A percentile compares a stretch with the other conserved stretches of the same genome.
Conservation (phyloP, 345 rosid genomes). For the Populus tremula region DNA sequence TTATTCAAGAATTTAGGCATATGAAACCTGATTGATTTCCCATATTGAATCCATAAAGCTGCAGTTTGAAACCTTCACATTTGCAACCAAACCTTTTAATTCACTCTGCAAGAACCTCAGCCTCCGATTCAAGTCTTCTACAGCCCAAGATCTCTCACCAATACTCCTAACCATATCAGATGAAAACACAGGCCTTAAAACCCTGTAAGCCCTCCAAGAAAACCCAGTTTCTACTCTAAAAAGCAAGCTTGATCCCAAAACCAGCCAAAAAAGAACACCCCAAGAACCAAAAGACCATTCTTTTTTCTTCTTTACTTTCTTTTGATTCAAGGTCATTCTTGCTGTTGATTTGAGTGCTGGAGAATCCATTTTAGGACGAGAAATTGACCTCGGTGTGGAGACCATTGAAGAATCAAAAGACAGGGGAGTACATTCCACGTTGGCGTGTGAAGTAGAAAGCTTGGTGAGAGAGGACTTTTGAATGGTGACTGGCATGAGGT, state of each 20-base stretch:
- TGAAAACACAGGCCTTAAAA: constrained; percentile 44
- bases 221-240: constrained; percentile 46
- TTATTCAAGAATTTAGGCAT: neutral
- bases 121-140: constrained; percentile 36
- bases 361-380: constrained; percentile 28
- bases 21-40: constrained; percentile 60
- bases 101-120: constrained; percentile 52
- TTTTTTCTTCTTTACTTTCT: constrained; percentile 23
- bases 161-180: constrained; percentile 41
- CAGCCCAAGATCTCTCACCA: constrained; percentile 47
- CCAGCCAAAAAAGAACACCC: constrained; percentile 23
- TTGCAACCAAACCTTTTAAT: constrained; percentile 32
- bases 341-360: constrained; percentile 46
- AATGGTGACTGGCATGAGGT: constrained; percentile 72
- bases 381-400: constrained; percentile 57
- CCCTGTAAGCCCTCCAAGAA: constrained; percentile 32
- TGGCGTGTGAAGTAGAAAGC: constrained; percentile 38
- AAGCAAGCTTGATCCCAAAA: constrained; percentile 39
- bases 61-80: constrained; percentile 47
- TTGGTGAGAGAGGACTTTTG: constrained; percentile 69
- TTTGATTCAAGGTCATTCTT: constrained; percentile 18
- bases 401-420: constrained; percentile 45
- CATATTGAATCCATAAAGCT: constrained; percentile 49
- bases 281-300: neutral
- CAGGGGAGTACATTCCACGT: constrained; percentile 42